Base-by-base conservation (phyloP, 208 protist species). In the Crithidia fasciculata region DNA sequence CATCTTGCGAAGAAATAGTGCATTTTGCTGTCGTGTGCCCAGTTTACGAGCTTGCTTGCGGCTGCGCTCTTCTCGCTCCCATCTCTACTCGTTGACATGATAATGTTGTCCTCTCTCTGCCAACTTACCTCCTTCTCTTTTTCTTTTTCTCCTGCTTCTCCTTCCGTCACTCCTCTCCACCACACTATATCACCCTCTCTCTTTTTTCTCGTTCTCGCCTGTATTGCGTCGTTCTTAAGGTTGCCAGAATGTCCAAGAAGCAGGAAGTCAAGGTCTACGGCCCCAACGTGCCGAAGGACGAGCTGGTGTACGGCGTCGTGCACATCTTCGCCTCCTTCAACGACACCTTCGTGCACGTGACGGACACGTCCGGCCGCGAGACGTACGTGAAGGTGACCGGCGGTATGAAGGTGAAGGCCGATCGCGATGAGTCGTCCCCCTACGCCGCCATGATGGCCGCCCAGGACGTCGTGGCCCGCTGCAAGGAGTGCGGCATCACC, bases 321-420 rank as follows among this genome's bases (percentile, higher is more conserved):
- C 99, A 99, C 96, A 99, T 99, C 86, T 99, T 99, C 97, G 99
- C 99, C 62, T 99, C 98, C 57, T 99, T 99, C 98, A 99, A 99
- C 87, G 98, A 99, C 88, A 99, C 99, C 61, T 99, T 99, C 37
- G 98, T 99, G 44, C 99, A 99, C 83, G 99, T 99, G 36, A 99
- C 99, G 61, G 99, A 99, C 98, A 83, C 99, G 49, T 99, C 98
- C 44, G 99, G 99, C 58, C 88, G 94, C 75, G 99, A 99, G 89
- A 99, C 99, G 47, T 83, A 81, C 74, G 74, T 79, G 66, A 80
- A 84, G 70, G 74, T 84, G 49, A 84, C 80, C 99, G 99, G 99
- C 79, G 99, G 99, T 83, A 99, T 99, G 99, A 99, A 99, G 93
- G 99, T 99, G 64, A 99, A 99, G 96, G 98, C 99, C 49, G 98